A percentile compares a stretch with the other conserved stretches of the same genome.
Evolutionary conservation across 495 filamentous ascomycete species (phyloP).

Genomic region (Penicillium desertorum): DNA sequence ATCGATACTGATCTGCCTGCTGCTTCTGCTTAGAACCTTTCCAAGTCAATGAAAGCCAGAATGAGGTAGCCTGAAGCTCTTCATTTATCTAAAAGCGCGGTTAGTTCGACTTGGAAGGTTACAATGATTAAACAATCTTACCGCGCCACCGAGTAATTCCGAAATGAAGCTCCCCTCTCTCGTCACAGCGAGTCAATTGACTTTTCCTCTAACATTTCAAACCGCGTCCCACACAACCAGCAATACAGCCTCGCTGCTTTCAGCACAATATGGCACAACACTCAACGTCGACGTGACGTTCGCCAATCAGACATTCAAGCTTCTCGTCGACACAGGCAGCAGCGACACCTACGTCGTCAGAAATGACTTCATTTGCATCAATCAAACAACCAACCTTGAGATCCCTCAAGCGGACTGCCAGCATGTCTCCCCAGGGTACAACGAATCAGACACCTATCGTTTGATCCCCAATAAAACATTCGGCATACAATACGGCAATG

Average conservation of each 20-base stretch:
- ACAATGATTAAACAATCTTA: no score
- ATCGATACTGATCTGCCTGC: constrained; percentile 3
- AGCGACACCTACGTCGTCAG: constrained; percentile 60
- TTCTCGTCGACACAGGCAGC: constrained; percentile 62
- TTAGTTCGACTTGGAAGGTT: constrained; percentile 3
- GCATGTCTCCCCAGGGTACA: constrained; percentile 49
- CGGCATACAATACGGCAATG: constrained; percentile 59
- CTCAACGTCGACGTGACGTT: constrained; percentile 28
- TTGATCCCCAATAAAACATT: constrained; percentile 51
- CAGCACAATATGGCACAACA: constrained; percentile 23
- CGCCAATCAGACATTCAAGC: constrained; percentile 39
- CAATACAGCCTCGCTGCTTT: constrained; percentile 9
- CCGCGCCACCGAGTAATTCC: no score
- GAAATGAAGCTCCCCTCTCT: no score
- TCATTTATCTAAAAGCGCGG: background rate
- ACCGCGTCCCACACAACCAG: background rate
- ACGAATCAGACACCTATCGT: constrained; percentile 39
- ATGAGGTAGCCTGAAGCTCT: no score
- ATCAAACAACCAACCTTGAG: constrained; percentile 22
- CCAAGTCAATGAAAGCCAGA: background rate
- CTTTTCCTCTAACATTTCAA: constrained; percentile 3
- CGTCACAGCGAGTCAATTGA: constrained; percentile 4
- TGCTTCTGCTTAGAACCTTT: constrained; percentile 2
- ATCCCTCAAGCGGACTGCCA: constrained; percentile 40
- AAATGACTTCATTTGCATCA: constrained; percentile 49